Evolutionary conservation across 2,329 filamentous ascomycete species (phyloP).

Genomic region (Aspergillus glaucus): DNA sequence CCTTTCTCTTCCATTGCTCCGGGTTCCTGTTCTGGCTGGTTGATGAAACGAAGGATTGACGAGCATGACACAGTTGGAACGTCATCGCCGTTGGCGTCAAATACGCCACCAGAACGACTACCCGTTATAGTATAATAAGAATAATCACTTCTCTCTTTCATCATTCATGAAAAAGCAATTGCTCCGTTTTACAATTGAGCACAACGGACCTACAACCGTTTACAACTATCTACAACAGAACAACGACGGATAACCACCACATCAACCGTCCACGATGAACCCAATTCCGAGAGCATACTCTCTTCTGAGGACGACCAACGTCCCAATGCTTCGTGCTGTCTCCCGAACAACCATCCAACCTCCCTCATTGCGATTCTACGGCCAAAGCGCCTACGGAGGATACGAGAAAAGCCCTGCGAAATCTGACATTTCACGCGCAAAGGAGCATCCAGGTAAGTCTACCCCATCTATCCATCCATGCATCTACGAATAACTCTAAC

Average conservation of each 20-base stretch:
- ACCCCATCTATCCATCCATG: not conserved
- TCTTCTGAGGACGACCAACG: not conserved
- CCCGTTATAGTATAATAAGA: not conserved
- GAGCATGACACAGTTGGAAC: slow-evolving; percentile 2
- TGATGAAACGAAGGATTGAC: not conserved
- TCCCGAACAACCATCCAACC: not conserved
- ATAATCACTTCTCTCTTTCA: not conserved
- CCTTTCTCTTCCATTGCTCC: not conserved
- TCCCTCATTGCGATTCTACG: slow-evolving; percentile 8
- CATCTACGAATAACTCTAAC: not conserved
- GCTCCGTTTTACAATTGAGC: no score
- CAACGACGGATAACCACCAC: no score
- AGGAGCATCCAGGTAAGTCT: slow-evolving; percentile 19
- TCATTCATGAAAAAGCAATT: not conserved
- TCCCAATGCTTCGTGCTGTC: not conserved
- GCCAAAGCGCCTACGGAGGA: slow-evolving; percentile 15
- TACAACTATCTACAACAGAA: not conserved
- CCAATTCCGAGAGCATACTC: not conserved
- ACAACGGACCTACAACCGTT: not conserved
- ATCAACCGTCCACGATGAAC: not conserved
- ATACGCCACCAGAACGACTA: not conserved
- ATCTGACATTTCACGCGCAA: slow-evolving; percentile 11
- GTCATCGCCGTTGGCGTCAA: slow-evolving; percentile 2
- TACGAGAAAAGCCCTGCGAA: slow-evolving; percentile 8
- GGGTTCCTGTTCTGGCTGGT: not conserved